Evolutionary conservation across 345 rosid species (phyloP), one percentile per base, ranked within the genome.

Genomic region (Gossypium mustelinum): DNA sequence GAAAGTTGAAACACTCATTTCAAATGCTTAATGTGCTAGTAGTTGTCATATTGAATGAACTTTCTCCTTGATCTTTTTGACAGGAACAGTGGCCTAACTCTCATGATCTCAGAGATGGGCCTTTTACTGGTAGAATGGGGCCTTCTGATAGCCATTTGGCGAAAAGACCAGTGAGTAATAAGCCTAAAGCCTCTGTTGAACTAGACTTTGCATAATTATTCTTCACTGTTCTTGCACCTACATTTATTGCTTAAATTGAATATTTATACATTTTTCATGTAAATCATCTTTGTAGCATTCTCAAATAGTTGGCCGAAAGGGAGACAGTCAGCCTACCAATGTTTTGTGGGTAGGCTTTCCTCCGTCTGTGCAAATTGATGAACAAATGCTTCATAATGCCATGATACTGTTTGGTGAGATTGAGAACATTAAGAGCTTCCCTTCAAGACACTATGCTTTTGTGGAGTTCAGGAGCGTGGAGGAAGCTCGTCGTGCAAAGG

Each of bases 331-430:
- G 58, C 97, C 94, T 24, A 92, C 97, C 84, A 93, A 93, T 17
- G 83, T 91, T 77, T 80, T 95, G 79, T 89, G 97, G 96, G 80
- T 93, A 78, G 99, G 98, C 1, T 95, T 90, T 83, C 99, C 99
- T 73, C 94, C 99, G 76, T 83, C 97, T 72, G 84, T 89, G 75
- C 94, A 84, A 82, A 88, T 95, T 55, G 97, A 93, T 79, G 97
- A 95, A 75, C 93, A 89, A 77, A 90, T 88, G 97, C 91, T 95
- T 71, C 99, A 95, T 79, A 95, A 95, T 86, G 93, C 97, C 25
- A 90, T 95, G 97, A 95, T 95, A 80, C 87, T 95, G 64, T 95
- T 87, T 83, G 99, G 99, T 47, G 99, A 95, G 90, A 95, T 95
- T 79, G 99, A 93, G 87, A 86, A 87, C 75, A 90, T 82, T 47